These are phyloP conservation scores for Crithidia thermophila DNA, from an alignment of 208 protist species.

Conservation along the genomic window DNA sequence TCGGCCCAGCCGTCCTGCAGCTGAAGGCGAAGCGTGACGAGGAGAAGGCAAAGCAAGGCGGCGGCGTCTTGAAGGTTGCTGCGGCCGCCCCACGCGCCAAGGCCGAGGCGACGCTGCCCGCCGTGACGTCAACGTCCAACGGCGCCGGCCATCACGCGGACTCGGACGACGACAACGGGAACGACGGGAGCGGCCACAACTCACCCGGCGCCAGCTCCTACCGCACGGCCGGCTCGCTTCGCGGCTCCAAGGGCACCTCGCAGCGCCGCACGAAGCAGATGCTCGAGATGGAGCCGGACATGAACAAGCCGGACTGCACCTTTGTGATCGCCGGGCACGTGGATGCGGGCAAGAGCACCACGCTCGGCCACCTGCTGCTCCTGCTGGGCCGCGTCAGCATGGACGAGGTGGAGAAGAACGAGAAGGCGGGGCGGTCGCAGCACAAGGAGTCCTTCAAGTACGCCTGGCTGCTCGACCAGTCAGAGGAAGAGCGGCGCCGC, in stretches of 20 bases:
- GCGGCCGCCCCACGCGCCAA: slow-evolving; percentile 16
- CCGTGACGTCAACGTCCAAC: neutral
- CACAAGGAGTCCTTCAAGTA: slow-evolving; percentile 96
- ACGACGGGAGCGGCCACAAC: slow-evolving; percentile 6
- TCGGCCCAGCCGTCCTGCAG: slow-evolving; percentile 29
- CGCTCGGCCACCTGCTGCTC: slow-evolving; percentile 85
- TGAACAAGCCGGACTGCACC: slow-evolving; percentile 72
- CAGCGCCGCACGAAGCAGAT: slow-evolving; percentile 37
- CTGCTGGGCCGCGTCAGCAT: slow-evolving; percentile 67
- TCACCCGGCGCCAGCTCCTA: slow-evolving; percentile 15
- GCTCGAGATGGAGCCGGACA: slow-evolving; percentile 39
- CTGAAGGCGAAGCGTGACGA: slow-evolving; percentile 38
- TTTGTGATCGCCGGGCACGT: slow-evolving; percentile 90
- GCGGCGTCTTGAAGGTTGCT: slow-evolving; percentile 28
- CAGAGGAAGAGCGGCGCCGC: slow-evolving; percentile 95
- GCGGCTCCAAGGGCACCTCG: slow-evolving; percentile 23
- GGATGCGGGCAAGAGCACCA: slow-evolving; percentile 89
- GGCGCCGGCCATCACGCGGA: neutral
- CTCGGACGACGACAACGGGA: slow-evolving; percentile 1
- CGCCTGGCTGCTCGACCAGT: slow-evolving; percentile 96
- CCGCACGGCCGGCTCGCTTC: slow-evolving; percentile 14
- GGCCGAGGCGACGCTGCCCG: neutral
- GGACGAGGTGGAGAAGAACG: slow-evolving; percentile 87
- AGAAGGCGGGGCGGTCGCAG: slow-evolving; percentile 71
- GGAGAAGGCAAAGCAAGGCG: slow-evolving; percentile 28